phyloP scores from a whole-genome alignment of 495 filamentous ascomycete genomes.

The Ascodesmis nigricans region DNA sequence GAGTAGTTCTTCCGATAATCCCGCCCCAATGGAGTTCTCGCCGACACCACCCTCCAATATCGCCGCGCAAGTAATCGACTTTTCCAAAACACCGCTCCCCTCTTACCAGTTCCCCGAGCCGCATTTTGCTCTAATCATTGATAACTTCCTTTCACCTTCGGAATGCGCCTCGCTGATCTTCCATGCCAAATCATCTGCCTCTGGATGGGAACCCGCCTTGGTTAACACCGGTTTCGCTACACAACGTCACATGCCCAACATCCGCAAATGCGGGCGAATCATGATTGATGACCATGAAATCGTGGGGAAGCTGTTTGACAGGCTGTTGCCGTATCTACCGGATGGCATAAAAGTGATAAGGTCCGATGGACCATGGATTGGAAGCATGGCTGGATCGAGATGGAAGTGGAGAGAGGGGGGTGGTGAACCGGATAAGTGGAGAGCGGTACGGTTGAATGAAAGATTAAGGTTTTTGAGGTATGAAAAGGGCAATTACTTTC shows the following conservation, averaged over 20 bases:
- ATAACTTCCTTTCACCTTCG: slow-evolving; percentile 22
- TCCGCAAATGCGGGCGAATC: slow-evolving; percentile 37
- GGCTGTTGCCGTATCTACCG: slow-evolving; percentile 30
- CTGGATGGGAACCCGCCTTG: slow-evolving; percentile 30
- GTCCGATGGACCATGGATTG: slow-evolving; percentile 7
- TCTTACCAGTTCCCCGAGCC: slow-evolving; percentile 13
- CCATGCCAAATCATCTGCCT: slow-evolving; percentile 20
- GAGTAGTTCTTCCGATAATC: too few relatives aligned
- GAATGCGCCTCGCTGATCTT: slow-evolving; percentile 24
- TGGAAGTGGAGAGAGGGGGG: neutral
- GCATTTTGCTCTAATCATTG: slow-evolving; percentile 24
- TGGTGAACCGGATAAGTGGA: neutral
- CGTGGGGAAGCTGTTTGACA: slow-evolving; percentile 28
- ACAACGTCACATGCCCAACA: slow-evolving; percentile 28
- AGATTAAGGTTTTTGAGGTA: slow-evolving; percentile 65
- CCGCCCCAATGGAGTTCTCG: neutral
- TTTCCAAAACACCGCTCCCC: slow-evolving; percentile 17
- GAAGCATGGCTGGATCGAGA: too few relatives aligned
- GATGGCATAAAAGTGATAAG: slow-evolving; percentile 12
- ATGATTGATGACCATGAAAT: slow-evolving; percentile 34
- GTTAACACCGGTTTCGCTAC: slow-evolving; percentile 33
- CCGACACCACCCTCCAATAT: neutral
- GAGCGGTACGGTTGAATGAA: slow-evolving; percentile 36
- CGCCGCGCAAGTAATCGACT: slow-evolving; percentile 18
- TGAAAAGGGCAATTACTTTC: slow-evolving; percentile 52